A percentile compares a stretch with the other conserved stretches of the same genome.
phyloP scores from a whole-genome alignment of 305 asterid species.

The Fraxinus platypoda region DNA sequence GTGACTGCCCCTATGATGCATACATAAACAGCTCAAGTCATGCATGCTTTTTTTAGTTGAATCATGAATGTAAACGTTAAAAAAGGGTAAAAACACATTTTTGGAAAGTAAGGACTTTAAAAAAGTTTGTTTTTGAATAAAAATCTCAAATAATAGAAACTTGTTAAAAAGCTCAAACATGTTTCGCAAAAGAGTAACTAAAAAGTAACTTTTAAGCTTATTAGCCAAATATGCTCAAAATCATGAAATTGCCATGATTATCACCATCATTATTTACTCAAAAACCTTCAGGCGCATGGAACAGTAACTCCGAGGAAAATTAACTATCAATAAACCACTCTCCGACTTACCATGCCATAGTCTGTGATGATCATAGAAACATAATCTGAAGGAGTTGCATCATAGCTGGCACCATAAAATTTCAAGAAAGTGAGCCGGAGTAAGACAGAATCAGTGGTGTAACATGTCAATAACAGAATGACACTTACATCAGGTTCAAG shows the following conservation, averaged over 20 bases:
- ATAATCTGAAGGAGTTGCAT: slow-evolving; percentile 84
- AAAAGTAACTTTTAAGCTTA: neutral
- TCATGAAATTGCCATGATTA: neutral
- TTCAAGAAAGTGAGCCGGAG: slow-evolving; percentile 21
- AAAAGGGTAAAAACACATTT: neutral
- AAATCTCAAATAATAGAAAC: neutral
- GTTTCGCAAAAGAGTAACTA: neutral
- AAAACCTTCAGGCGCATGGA: neutral
- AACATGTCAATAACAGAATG: slow-evolving; percentile 8
- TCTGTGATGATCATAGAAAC: slow-evolving; percentile 82
- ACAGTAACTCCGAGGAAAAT: neutral
- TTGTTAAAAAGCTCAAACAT: neutral
- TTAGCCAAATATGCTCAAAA: neutral
- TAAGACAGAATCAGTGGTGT: neutral
- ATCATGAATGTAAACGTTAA: neutral
- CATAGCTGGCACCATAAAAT: slow-evolving; percentile 60
- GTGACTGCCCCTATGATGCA: slow-evolving; percentile 4
- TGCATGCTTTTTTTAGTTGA: neutral
- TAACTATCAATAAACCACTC: neutral
- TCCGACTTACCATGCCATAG: slow-evolving; percentile 79
- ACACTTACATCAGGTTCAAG: slow-evolving; percentile 67
- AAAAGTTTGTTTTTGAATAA: neutral
- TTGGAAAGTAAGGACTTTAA: neutral
- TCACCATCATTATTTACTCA: neutral
- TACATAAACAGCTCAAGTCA: neutral